Evolutionary conservation across 208 protist genomes (phyloP).

Genomic region (Giardia muris): DNA sequence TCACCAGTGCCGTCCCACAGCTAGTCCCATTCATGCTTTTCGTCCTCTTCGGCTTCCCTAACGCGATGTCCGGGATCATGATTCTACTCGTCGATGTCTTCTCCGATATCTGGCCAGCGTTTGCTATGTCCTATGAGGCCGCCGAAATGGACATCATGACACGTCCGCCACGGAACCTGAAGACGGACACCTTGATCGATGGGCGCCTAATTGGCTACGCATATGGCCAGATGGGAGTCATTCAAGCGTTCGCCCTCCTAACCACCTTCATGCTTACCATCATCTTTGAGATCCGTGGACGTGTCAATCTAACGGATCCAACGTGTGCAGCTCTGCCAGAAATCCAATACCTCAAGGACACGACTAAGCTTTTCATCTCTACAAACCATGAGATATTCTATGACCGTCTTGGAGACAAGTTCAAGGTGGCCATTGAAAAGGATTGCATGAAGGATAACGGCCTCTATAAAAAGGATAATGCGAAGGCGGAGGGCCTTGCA

Average conservation of each 20-base stretch:
- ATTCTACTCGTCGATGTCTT: conserved; percentile 9
- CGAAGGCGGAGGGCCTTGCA: neutral
- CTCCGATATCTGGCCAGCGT: conserved; percentile 20
- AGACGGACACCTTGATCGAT: neutral
- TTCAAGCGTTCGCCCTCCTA: neutral
- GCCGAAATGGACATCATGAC: neutral
- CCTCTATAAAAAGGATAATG: neutral
- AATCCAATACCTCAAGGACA: neutral
- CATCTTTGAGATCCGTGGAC: neutral
- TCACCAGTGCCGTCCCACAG: conserved; percentile 29
- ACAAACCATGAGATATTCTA: neutral
- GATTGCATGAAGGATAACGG: neutral
- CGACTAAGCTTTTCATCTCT: neutral
- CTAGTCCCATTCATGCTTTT: conserved; percentile 30
- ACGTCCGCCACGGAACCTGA: neutral
- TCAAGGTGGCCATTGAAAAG: neutral
- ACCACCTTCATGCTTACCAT: neutral
- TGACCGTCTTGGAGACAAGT: neutral
- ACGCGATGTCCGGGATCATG: conserved; percentile 7
- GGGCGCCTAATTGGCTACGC: neutral
- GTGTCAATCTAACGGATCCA: neutral
- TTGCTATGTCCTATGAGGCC: conserved; percentile 8
- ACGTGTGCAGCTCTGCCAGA: neutral
- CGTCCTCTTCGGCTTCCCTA: conserved; percentile 27
- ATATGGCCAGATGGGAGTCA: neutral